Percentiles rank a stretch among this genome's conserved stretches.
Conservation (phyloP, 1,284 basidiomycete species). For the Trametes versicolor region DNA sequence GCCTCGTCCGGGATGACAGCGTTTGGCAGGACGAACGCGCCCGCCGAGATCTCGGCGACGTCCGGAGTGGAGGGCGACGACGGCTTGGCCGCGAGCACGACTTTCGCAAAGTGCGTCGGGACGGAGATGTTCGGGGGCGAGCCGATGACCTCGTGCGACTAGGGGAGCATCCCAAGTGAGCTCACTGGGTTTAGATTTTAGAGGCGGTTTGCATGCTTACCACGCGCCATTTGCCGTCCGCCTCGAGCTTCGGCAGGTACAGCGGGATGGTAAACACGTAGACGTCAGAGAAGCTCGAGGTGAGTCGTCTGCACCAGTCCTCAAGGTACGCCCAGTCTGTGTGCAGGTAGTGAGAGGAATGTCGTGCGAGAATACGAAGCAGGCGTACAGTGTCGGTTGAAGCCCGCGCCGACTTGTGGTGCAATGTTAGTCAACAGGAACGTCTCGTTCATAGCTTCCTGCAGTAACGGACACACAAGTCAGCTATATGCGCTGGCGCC, state of each 20-base stretch:
- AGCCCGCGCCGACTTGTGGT: constrained; percentile 97
- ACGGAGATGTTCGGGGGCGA: constrained; percentile 90
- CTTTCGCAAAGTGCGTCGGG: constrained; percentile 99
- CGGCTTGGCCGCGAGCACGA: constrained; percentile 84
- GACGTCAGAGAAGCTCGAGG: constrained; percentile 88
- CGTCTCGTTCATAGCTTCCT: constrained; percentile 97
- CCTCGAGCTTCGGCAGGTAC: constrained; percentile 88
- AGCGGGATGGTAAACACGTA: constrained; percentile 98
- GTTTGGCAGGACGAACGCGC: constrained; percentile 96
- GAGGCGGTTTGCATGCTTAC: constrained; percentile 57
- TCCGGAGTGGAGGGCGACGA: constrained; percentile 78
- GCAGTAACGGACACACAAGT: constrained; percentile 15
- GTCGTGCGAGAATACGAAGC: background rate
- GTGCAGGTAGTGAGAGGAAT: background rate
- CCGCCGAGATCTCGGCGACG: constrained; percentile 80
- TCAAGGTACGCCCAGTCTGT: constrained; percentile 97
- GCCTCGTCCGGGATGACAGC: constrained; percentile 87
- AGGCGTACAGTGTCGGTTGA: constrained; percentile 92
- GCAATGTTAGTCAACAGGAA: constrained; percentile 97
- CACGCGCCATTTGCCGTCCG: constrained; percentile 95
- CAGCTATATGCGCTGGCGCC: background rate
- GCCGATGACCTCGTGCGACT: constrained; percentile 96
- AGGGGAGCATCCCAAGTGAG: constrained; percentile 3
- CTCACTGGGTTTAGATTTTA: too few species aligned
- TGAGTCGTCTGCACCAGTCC: constrained; percentile 94